Evolutionary conservation across 495 filamentous ascomycete species (phyloP).

Genomic region (Corynascus novoguineensis): DNA sequence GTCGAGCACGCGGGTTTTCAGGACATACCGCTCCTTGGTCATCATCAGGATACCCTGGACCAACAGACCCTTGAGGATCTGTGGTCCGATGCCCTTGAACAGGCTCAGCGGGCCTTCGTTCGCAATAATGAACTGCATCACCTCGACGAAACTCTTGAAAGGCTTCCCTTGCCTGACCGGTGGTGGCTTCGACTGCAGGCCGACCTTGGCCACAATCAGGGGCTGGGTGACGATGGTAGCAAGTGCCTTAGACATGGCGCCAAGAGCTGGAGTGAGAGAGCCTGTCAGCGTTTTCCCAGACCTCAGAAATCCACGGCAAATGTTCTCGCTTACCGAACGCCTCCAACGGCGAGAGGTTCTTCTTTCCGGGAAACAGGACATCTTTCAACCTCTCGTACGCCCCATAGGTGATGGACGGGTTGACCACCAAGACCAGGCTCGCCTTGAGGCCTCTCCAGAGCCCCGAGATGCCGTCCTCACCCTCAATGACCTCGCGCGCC

Average conservation of each 20-base stretch:
- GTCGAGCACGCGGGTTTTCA: neutral
- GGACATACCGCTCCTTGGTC: slow-evolving; percentile 88
- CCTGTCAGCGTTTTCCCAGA: slow-evolving; percentile 1
- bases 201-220: slow-evolving; percentile 96
- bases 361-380: slow-evolving; percentile 69
- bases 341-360: slow-evolving; percentile 74
- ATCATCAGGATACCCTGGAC: slow-evolving; percentile 98
- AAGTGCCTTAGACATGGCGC: slow-evolving; percentile 86
- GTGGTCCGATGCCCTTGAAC: slow-evolving; percentile 95
- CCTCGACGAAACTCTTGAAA: slow-evolving; percentile 91
- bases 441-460: slow-evolving; percentile 96
- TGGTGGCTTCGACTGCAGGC: slow-evolving; percentile 87
- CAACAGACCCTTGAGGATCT: slow-evolving; percentile 85
- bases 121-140: slow-evolving; percentile 87
- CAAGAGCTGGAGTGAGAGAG: slow-evolving; percentile 70
- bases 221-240: slow-evolving; percentile 93
- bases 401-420: slow-evolving; percentile 96
- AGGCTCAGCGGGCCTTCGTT: slow-evolving; percentile 77
- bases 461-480: slow-evolving; percentile 84
- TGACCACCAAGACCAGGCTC: slow-evolving; percentile 91
- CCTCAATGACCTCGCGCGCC: slow-evolving; percentile 76
- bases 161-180: slow-evolving; percentile 79
- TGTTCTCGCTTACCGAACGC: slow-evolving; percentile 68
- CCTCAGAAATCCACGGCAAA: neutral
- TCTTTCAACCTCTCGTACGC: slow-evolving; percentile 90